These are phyloP conservation scores for Gloeophyllum trabeum DNA, from an alignment of 768 basidiomycete species.

Conservation along the genomic window DNA sequence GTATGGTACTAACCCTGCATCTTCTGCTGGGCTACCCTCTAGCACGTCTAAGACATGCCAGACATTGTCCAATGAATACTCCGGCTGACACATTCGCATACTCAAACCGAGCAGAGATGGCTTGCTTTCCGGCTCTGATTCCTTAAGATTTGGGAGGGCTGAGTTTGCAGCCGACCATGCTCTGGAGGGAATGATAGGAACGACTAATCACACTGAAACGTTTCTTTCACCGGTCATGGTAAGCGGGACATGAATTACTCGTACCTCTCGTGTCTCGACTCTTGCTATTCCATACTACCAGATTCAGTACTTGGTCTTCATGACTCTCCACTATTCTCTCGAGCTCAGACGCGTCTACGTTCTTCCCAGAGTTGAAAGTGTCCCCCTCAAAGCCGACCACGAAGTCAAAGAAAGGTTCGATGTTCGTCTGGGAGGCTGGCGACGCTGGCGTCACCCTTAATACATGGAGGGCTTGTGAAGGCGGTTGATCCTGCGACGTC, in stretches of 20 bases:
- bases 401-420: constrained; percentile 96
- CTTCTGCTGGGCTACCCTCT: constrained; percentile 94
- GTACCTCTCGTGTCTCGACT: constrained; percentile 58
- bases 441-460: constrained; percentile 82
- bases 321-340: constrained; percentile 78
- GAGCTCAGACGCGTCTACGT: constrained; percentile 57
- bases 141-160: constrained; percentile 33
- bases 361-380: constrained; percentile 34
- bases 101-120: constrained; percentile 92
- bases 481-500: constrained; percentile 31
- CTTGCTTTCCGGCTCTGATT: constrained; percentile 34
- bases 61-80: constrained; percentile 81
- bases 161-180: too few relatives aligned
- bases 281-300: constrained; percentile 82
- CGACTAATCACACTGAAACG: constrained; percentile 61
- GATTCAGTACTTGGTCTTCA: constrained; percentile 56
- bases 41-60: constrained; percentile 98
- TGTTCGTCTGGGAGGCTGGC: constrained; percentile 75
- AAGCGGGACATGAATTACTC: too few relatives aligned
- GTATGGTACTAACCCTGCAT: constrained; percentile 91
- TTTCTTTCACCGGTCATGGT: too few relatives aligned
- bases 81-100: constrained; percentile 88
- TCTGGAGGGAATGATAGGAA: constrained; percentile 76
- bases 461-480: constrained; percentile 69
- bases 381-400: constrained; percentile 84